Evolutionary conservation across 106 monocot species (phyloP), one percentile per base, ranked within the genome.

Genomic region (Posidonia australis): DNA sequence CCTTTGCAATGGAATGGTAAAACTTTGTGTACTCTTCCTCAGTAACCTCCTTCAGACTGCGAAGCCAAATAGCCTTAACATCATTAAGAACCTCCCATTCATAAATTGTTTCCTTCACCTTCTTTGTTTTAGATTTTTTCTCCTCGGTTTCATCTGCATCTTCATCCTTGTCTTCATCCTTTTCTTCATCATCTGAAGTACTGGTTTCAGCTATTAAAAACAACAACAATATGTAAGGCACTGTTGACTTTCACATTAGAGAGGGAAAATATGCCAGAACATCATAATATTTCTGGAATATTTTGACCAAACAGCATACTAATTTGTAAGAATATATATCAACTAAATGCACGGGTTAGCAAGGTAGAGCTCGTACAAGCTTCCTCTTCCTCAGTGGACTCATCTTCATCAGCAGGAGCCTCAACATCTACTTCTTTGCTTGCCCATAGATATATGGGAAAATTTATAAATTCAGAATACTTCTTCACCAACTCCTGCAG

Each of bases 391-490:
- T 86, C 93, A 44, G 23, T 76, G 44, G 85, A 79, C 60, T 89
- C 85, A 56, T 84, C 87, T 76, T 88, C 96, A 77, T 98, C 98
- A 56, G 85, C 52, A 36, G 91, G 87, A 58, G 88, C 88, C 79
- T 99, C 98, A 16, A 99, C 83, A 79, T 99, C 91, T 5, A 91
- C 71, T 69, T 99, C 91, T 80, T 99, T 99, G 75, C 72, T 99
- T 63, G 85, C 83, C 98, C 98, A 99, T 10, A 99, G 83, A 73
- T 85, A 83, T 29, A 99, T 99, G 25, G 98, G 98, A 74, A 99
- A 99, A 69, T 99, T 99, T 73, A 99, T 99, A 46, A 99, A 99
- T 58, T 91, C 87, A 60, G 98, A 99, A 73, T 99, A 99, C 75
- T 83, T 99, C 76, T 88, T 91, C 16, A 99, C 91, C 77, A 91